Evolutionary conservation across 1,139 yeast species (phyloP), one percentile per base, ranked within the genome.

Genomic region (Debaryomyces fabryi): DNA sequence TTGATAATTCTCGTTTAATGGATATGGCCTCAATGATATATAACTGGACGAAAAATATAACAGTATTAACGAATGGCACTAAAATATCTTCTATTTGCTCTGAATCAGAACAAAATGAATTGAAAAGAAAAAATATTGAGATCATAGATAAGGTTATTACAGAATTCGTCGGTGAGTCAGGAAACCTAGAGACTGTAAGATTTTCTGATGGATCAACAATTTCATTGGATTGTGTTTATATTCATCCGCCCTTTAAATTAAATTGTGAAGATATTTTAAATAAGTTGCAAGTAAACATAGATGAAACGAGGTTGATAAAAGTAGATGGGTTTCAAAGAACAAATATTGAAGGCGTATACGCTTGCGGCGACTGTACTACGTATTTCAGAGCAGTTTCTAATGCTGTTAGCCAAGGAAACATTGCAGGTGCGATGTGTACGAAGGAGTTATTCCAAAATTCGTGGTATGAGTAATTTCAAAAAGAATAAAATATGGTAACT

Each of bases 11-110:
- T 27, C 30, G 30, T 27, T 27, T 27, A 27, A 27, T 27, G 30
- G 30, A 12, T 6, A 27, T 27, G 30, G 30, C 15, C 9, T 2
- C 36, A 3, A 34, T 25, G 25, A 16, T 47, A 4, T 32, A 18
- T 7, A 47, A 47, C 23, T 47, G 46, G 46, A 18, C 37, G 21
- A 39, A 33, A 9, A 32, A 42, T 15, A 24, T 47, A n/a, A 24
- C 40, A 1, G 33, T 47, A 10, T 39, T 47, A 30, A 42, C 46
- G 21, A 42, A 42, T 29, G 44, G 46, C 7, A 27, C 16, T 12
- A 15, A 29, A 15, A 20, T 15, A 10, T n/a, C 34, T n/a, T 18
- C 24, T n/a, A 18, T 32, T n/a, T 23, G 39, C 10, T 25, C 33
- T 2, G 42, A 15, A 25, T 27, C 29, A 39, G 10, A 30, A 35